Base-by-base conservation (phyloP, 768 basidiomycete species). In the Terana coerulea region DNA sequence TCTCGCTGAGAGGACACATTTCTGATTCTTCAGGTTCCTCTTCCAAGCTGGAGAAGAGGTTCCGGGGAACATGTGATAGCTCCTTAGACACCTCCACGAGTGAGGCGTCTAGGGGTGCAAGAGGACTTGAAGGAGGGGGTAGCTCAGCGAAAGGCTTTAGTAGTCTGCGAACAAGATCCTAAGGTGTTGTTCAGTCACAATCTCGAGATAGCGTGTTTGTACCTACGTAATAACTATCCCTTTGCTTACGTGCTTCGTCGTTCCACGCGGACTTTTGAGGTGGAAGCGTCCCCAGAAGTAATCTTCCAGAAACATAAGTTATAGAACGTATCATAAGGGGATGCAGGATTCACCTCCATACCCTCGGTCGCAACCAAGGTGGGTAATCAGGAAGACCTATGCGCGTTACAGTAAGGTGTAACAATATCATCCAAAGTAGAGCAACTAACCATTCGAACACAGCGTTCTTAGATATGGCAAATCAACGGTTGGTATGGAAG, bases 311-410 rank as follows among this genome's bases (percentile, higher is more conserved):
- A n/a, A 37, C 25, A 25, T 33, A 40, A 4, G 11, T 53, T 9
- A 40, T 52, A 49, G 26, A 12, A 29, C 31, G 33, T 14, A 50
- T 37, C 21, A 10, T 42, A 17, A 33, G 21, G 29, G 37, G 35
- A 24, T 14, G 33, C 19, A 14, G 24, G 6, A 26, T 69, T 64
- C 55, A 87, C 88, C 80, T 87, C 88, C 88, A 91, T 59, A 87
- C 73, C 36, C 85, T 75, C 25, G 88, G 85, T 35, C 88, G 77
- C 56, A 90, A 72, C 86, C 87, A 90, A 4, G 75, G 68, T 36
- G 88, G 88, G 59, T 85, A 75, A 57, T 86, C 80, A 43, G 88
- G 85, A 40, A 90, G 77, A 52, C 88, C 88, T 90, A 54, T 26
- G 15, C 10, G 41, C 17, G n/a, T n/a, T n/a, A n/a, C n/a, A n/a